Percentiles rank a stretch among this genome's conserved stretches.
phyloP scores from a whole-genome alignment of 345 rosid species.

The Eucalyptus erythrocorys region DNA sequence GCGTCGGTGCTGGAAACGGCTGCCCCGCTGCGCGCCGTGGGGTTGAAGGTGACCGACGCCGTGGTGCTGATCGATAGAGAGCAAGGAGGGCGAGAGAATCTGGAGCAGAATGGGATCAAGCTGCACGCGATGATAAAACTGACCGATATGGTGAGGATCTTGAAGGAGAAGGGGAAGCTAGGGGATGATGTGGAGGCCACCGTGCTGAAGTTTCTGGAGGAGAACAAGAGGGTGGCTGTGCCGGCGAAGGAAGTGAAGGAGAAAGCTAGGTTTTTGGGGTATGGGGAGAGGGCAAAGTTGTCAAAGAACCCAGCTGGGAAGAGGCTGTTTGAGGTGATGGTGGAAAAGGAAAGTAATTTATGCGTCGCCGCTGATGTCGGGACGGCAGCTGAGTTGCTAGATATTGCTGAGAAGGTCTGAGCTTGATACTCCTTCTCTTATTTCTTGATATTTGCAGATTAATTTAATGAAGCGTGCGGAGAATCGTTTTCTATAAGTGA shows the following conservation, averaged over 20 bases:
- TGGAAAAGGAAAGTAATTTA: constrained; percentile 75
- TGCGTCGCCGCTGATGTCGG: constrained; percentile 97
- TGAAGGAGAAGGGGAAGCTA: constrained; percentile 73
- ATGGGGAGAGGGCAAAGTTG: constrained; percentile 53
- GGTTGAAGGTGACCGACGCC: constrained; percentile 73
- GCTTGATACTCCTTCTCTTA: not conserved
- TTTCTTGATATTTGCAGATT: not conserved
- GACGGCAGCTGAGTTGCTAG: constrained; percentile 81
- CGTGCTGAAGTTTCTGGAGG: constrained; percentile 65
- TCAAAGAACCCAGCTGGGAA: constrained; percentile 70
- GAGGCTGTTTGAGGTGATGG: constrained; percentile 74
- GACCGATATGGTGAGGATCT: constrained; percentile 77
- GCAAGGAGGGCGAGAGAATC: constrained; percentile 89
- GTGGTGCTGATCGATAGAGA: constrained; percentile 86
- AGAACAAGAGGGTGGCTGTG: constrained; percentile 64
- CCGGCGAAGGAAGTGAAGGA: constrained; percentile 31
- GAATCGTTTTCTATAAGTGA: not conserved
- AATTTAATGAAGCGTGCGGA: not conserved
- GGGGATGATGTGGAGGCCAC: constrained; percentile 45
- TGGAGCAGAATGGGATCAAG: constrained; percentile 61
- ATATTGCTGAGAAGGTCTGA: constrained; percentile 72
- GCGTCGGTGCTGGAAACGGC: constrained; percentile 89
- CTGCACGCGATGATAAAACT: constrained; percentile 62
- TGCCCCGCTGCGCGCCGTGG: constrained; percentile 67
- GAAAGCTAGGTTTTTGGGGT: constrained; percentile 34